phyloP scores from a whole-genome alignment of 768 basidiomycete genomes.

The Suillus occidentalis region DNA sequence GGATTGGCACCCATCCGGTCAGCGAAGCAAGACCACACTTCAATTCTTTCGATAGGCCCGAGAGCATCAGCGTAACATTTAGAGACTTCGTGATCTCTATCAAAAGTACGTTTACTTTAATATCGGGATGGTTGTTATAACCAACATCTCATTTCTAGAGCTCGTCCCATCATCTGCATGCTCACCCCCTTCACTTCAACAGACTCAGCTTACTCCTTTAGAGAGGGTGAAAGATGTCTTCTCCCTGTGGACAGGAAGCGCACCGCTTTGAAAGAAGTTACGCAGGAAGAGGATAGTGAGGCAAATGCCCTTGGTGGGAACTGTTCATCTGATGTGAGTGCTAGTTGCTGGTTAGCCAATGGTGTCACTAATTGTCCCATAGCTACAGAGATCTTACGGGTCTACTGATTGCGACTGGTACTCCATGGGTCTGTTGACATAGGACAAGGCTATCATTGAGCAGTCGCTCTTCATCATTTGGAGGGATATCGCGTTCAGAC shows the following conservation, averaged over 20 bases:
- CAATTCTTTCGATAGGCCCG: too few species aligned
- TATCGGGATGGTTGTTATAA: too few species aligned
- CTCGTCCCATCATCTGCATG: too few species aligned
- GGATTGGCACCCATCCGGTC: too few species aligned
- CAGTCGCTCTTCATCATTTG: conserved; percentile 88
- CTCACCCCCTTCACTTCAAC: conserved; percentile 78
- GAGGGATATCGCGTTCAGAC: conserved; percentile 97
- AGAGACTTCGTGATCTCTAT: too few species aligned
- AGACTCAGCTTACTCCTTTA: conserved; percentile 79
- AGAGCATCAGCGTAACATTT: too few species aligned
- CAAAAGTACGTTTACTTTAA: too few species aligned
- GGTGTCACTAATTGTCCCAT: conserved; percentile 11
- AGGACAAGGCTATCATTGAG: conserved; percentile 82
- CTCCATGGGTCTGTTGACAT: conserved; percentile 78
- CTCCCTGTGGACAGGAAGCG: conserved; percentile 81
- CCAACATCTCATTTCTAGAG: too few species aligned
- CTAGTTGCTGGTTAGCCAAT: background rate
- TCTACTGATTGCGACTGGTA: conserved; percentile 87
- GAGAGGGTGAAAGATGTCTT: conserved; percentile 68
- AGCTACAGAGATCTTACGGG: conserved; percentile 91
- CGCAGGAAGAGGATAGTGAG: conserved; percentile 80
- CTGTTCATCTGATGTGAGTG: conserved; percentile 80
- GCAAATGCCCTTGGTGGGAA: conserved; percentile 86
- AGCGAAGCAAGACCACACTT: too few species aligned
- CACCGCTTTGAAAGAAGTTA: conserved; percentile 90